Conservation (phyloP, 768 basidiomycete species). For the Amanita jacksonii region DNA sequence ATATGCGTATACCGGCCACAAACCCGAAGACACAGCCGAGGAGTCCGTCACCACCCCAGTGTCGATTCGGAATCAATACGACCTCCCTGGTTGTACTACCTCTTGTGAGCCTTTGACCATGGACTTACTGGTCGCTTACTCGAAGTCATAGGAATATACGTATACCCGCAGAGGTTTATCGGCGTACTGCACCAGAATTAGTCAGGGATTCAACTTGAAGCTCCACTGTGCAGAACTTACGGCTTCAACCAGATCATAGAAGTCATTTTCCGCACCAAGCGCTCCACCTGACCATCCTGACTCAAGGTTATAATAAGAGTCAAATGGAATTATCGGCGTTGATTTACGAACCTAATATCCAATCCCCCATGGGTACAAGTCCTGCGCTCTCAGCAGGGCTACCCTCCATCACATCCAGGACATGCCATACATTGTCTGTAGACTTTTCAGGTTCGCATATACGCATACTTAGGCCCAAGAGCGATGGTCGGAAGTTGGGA, state of each 20-base stretch:
- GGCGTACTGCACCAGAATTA: constrained; percentile 51
- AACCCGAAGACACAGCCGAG: constrained; percentile 95
- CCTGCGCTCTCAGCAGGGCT: constrained; percentile 95
- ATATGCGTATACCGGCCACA: constrained; percentile 18
- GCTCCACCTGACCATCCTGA: constrained; percentile 94
- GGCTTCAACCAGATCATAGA: constrained; percentile 91
- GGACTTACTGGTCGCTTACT: constrained; percentile 42
- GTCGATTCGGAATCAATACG: constrained; percentile 88
- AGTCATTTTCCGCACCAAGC: constrained; percentile 85
- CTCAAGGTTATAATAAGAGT: constrained; percentile 42
- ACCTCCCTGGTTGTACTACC: constrained; percentile 78
- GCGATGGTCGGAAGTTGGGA: constrained; percentile 58
- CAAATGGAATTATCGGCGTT: neutral
- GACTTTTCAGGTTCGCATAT: constrained; percentile 87
- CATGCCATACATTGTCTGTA: constrained; percentile 95
- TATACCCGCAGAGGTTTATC: constrained; percentile 92
- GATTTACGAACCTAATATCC: constrained; percentile 30
- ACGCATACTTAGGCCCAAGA: constrained; percentile 91
- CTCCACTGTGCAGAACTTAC: constrained; percentile 33
- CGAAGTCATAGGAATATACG: constrained; percentile 95
- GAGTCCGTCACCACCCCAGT: constrained; percentile 96
- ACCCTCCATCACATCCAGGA: constrained; percentile 92
- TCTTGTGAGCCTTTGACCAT: constrained; percentile 8
- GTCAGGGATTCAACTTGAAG: neutral
- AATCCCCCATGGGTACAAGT: constrained; percentile 80